Percentiles rank a stretch among this genome's conserved stretches.
Evolutionary conservation across 106 monocot species (phyloP).

Genomic region (Hemerocallis citrina): DNA sequence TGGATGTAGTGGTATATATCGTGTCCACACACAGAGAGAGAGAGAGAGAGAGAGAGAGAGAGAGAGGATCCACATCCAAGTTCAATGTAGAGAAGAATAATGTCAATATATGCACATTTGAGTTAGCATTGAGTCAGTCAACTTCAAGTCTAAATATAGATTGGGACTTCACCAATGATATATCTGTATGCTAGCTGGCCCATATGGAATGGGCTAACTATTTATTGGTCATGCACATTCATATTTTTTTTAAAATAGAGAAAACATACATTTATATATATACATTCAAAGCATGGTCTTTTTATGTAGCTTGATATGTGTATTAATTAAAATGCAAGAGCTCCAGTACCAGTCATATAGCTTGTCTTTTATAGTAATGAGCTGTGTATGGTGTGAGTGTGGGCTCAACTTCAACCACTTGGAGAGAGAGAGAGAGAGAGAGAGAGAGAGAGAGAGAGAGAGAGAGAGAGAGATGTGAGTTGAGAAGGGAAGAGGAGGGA

Average conservation of each 20-base stretch:
- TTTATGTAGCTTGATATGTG: no score
- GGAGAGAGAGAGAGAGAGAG: neutral
- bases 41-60: neutral
- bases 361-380: no score
- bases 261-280: neutral
- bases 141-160: neutral
- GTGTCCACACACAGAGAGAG: neutral
- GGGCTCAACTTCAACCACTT: conserved; percentile 2
- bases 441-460: no score
- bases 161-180: neutral
- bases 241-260: neutral
- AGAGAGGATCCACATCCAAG: neutral
- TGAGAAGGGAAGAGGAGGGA: no score
- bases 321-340: no score
- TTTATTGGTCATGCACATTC: neutral
- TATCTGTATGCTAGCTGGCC: neutral
- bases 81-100: neutral
- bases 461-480: no score
- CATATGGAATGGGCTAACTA: conserved; percentile 1
- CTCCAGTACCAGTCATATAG: no score
- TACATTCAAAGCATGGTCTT: neutral
- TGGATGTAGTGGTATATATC: neutral
- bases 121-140: conserved; percentile 9
- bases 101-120: neutral
- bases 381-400: neutral